A percentile compares a stretch with the other conserved stretches of the same genome.
phyloP scores from a whole-genome alignment of 140 eudicot species.

The Erigeron philadelphicus region DNA sequence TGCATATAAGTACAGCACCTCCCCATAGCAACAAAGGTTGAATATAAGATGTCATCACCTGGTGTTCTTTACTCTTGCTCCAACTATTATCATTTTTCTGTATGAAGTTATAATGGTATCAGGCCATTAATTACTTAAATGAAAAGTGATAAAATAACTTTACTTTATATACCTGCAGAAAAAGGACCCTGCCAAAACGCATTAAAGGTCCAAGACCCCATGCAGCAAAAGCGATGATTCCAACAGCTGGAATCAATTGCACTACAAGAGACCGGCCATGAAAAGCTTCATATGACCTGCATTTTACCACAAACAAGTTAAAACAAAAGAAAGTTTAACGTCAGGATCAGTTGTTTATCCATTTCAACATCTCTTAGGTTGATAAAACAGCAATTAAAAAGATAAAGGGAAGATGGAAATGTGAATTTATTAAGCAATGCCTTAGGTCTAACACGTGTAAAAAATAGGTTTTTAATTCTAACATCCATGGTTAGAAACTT shows the following conservation, averaged over 20 bases:
- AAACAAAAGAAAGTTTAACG: background rate
- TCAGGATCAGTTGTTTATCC: background rate
- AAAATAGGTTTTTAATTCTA: background rate
- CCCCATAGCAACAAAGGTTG: slow-evolving; percentile 78
- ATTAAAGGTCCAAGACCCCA: slow-evolving; percentile 70
- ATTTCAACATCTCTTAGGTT: background rate
- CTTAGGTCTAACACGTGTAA: background rate
- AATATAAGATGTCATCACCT: slow-evolving; percentile 53
- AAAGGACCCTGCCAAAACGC: slow-evolving; percentile 45
- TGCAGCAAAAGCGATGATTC: slow-evolving; percentile 64
- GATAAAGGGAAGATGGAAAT: background rate
- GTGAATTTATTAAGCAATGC: background rate
- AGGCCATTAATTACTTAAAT: slow-evolving; percentile 16
- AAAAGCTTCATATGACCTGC: slow-evolving; percentile 50
- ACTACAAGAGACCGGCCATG: slow-evolving; percentile 48
- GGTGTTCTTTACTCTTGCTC: slow-evolving; percentile 52
- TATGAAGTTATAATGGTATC: slow-evolving; percentile 25
- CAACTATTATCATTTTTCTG: slow-evolving; percentile 56
- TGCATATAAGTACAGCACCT: slow-evolving; percentile 68
- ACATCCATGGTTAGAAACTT: background rate
- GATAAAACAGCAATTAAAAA: too few relatives aligned
- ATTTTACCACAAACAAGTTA: slow-evolving; percentile 11
- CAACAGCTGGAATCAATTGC: slow-evolving; percentile 65
- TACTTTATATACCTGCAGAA: slow-evolving; percentile 43
- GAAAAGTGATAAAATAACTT: slow-evolving; percentile 15